phyloP scores from a whole-genome alignment of 2,329 filamentous ascomycete genomes.

The Incumbomyces lentus region DNA sequence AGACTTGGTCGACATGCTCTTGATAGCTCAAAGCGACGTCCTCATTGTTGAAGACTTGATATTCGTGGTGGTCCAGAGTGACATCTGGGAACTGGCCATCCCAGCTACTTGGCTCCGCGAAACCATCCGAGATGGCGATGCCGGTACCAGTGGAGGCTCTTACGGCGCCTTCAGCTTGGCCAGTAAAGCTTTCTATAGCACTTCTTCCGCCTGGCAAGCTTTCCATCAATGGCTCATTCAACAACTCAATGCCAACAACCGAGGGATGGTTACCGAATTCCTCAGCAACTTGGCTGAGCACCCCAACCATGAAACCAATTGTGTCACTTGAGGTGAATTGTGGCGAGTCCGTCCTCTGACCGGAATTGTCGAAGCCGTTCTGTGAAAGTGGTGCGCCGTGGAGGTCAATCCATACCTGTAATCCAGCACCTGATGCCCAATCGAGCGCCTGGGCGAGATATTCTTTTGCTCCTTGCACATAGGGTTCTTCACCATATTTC shows the following conservation, averaged over 20 bases:
- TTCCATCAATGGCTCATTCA: conserved; percentile 32
- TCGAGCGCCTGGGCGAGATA: conserved; percentile 47
- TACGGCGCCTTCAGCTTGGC: conserved; percentile 41
- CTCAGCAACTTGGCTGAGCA: conserved; percentile 39
- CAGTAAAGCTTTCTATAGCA: conserved; percentile 43
- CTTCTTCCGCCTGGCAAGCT: conserved; percentile 29
- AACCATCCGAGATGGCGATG: conserved; percentile 47
- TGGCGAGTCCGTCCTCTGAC: conserved; percentile 28
- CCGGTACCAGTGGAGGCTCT: conserved; percentile 37
- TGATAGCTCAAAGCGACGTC: conserved; percentile 41
- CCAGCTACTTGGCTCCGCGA: conserved; percentile 42
- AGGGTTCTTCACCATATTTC: conserved; percentile 46
- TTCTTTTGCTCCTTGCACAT: conserved; percentile 51
- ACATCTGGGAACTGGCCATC: conserved; percentile 52
- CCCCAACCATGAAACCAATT: conserved; percentile 25
- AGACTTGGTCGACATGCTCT: conserved; percentile 47
- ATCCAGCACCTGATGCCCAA: conserved; percentile 47
- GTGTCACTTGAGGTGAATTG: conserved; percentile 36
- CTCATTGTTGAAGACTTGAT: conserved; percentile 50
- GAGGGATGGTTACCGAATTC: conserved; percentile 52
- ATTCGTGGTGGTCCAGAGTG: conserved; percentile 59
- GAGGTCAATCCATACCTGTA: conserved; percentile 58
- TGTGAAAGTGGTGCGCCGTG: conserved; percentile 55
- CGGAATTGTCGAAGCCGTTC: conserved; percentile 60
- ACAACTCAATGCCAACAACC: conserved; percentile 39